Conservation (phyloP, 768 basidiomycete genomes). For the Kondoa subrosea region DNA sequence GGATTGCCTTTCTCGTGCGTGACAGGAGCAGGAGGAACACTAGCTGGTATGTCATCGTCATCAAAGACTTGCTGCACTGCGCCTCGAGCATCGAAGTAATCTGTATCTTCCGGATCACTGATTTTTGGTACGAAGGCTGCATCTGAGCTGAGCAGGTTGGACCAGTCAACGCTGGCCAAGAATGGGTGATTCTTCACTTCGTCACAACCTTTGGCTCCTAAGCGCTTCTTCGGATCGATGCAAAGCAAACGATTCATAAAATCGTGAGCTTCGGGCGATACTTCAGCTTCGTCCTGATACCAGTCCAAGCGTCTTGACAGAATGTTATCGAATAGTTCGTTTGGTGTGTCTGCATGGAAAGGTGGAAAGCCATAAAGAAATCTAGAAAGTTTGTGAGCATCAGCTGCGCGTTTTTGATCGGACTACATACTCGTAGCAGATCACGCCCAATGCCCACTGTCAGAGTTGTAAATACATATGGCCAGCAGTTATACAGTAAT, state of each 20-base stretch:
- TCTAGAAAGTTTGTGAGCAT: conserved; percentile 7
- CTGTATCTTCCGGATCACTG: conserved; percentile 92
- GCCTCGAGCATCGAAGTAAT: conserved; percentile 95
- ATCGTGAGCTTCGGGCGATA: conserved; percentile 64
- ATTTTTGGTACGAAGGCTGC: conserved; percentile 92
- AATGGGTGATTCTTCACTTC: conserved; percentile 88
- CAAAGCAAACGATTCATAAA: conserved; percentile 77
- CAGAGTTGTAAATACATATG: conserved; percentile 19
- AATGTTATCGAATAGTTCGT: conserved; percentile 96
- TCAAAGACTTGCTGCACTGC: conserved; percentile 80
- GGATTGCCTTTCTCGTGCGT: too few species aligned
- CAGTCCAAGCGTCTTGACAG: conserved; percentile 83
- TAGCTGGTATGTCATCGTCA: conserved; percentile 45
- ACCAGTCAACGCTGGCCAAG: conserved; percentile 82
- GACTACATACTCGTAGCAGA: conserved; percentile 67
- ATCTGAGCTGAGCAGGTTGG: conserved; percentile 57
- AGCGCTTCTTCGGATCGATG: conserved; percentile 55
- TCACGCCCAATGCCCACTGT: conserved; percentile 96
- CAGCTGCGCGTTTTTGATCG: neutral
- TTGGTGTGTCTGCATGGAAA: conserved; percentile 92
- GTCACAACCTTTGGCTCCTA: conserved; percentile 71
- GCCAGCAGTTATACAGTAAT: conserved; percentile 19
- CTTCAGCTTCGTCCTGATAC: conserved; percentile 54
- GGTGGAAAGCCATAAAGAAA: conserved; percentile 87
- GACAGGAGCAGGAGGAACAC: neutral